phyloP scores from a whole-genome alignment of 1,139 yeast genomes.

The Pichia sp. region DNA sequence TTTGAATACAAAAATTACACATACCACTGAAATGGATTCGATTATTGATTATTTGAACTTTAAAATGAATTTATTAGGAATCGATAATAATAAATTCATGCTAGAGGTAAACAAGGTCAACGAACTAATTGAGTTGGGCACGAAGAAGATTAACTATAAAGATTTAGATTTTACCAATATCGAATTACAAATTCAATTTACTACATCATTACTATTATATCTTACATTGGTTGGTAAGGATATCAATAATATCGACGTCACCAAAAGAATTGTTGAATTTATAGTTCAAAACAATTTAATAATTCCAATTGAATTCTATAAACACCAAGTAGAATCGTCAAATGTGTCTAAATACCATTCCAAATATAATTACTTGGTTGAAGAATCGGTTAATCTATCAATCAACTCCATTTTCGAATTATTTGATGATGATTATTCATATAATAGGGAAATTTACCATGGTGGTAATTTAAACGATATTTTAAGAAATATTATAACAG shows the following conservation, averaged over 20 bases:
- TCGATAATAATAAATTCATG: conserved; percentile 2
- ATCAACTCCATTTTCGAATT: conserved; percentile 67
- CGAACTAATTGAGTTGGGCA: conserved; percentile 9
- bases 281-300: conserved; percentile 22
- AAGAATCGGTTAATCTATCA: conserved; percentile 46
- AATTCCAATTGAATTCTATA: conserved; percentile 18
- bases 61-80: conserved; percentile 14
- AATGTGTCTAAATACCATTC: conserved; percentile 18
- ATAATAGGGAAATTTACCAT: conserved; percentile 66
- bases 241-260: conserved; percentile 14
- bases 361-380: conserved; percentile 23
- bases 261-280: conserved; percentile 19
- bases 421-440: conserved; percentile 70
- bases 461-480: conserved; percentile 40
- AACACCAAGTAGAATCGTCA: conserved; percentile 1
- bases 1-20: conserved; percentile 7
- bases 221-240: conserved; percentile 46
- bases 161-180: conserved; percentile 8
- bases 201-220: conserved; percentile 36
- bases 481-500: conserved; percentile 39
- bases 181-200: conserved; percentile 15
- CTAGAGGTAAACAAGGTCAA: conserved; percentile 3
- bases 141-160: conserved; percentile 2
- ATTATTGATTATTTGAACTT: conserved; percentile 22
- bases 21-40: conserved; percentile 8